phyloP scores from a whole-genome alignment of 2,329 filamentous ascomycete species.

The Penicillium sp. region DNA sequence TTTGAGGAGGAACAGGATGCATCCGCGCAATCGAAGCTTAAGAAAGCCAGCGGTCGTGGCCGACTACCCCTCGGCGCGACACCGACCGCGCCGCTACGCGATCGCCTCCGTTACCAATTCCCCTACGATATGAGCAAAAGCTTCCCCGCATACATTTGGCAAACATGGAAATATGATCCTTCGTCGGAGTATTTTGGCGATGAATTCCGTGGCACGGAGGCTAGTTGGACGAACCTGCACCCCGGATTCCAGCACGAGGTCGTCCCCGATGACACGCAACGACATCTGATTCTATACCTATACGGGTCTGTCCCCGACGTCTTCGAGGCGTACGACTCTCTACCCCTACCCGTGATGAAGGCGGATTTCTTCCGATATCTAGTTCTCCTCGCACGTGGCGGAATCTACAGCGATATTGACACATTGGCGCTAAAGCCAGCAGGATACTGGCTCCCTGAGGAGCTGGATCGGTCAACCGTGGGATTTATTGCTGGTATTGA shows the following conservation, averaged over 20 bases:
- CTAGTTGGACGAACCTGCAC: constrained; percentile 84
- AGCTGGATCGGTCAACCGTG: constrained; percentile 73
- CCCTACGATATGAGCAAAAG: constrained; percentile 85
- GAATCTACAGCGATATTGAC: constrained; percentile 90
- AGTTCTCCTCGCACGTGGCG: constrained; percentile 73
- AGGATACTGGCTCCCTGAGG: constrained; percentile 79
- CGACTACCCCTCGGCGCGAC: constrained; percentile 63
- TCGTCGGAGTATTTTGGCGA: constrained; percentile 72
- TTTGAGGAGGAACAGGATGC: constrained; percentile 21
- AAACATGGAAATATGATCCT: constrained; percentile 93
- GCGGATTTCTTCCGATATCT: constrained; percentile 78
- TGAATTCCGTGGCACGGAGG: constrained; percentile 77
- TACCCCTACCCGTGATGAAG: constrained; percentile 74
- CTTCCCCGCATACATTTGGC: constrained; percentile 98
- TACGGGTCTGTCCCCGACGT: constrained; percentile 82
- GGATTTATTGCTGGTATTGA: constrained; percentile 94
- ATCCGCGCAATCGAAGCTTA: constrained; percentile 7
- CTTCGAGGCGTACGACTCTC: constrained; percentile 70
- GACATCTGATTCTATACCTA: constrained; percentile 78
- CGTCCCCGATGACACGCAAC: constrained; percentile 85
- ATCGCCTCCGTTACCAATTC: constrained; percentile 88
- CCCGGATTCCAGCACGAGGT: constrained; percentile 95
- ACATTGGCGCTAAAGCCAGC: constrained; percentile 82
- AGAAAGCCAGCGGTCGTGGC: constrained; percentile 17
- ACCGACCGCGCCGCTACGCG: constrained; percentile 69